phyloP scores from a whole-genome alignment of 805 yeast species.

The Sugiyamaella lignohabitans region DNA sequence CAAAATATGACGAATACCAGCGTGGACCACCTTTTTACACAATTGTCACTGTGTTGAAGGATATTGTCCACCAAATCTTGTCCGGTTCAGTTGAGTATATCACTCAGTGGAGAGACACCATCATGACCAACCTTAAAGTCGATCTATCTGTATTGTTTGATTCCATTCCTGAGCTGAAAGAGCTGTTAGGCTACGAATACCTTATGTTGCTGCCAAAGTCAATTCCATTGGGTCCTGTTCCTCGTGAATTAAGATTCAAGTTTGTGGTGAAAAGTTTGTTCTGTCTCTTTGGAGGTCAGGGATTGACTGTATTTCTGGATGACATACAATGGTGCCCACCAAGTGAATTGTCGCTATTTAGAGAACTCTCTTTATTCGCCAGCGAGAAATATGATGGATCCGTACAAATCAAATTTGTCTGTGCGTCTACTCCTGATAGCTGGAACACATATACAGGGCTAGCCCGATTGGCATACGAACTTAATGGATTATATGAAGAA shows the following conservation, averaged over 20 bases:
- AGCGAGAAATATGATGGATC: constrained; percentile 24
- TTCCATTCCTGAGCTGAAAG: constrained; percentile 41
- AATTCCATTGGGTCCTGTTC: constrained; percentile 24
- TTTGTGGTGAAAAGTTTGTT: constrained; percentile 39
- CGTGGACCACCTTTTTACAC: constrained; percentile 34
- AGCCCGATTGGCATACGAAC: constrained; percentile 17
- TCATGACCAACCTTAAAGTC: constrained; percentile 35
- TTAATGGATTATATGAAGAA: constrained; percentile 21
- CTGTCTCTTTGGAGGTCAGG: constrained; percentile 37
- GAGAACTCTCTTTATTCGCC: constrained; percentile 27
- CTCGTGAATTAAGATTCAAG: constrained; percentile 37
- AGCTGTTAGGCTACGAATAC: constrained; percentile 40
- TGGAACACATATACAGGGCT: constrained; percentile 11
- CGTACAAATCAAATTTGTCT: constrained; percentile 24
- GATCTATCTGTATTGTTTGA: constrained; percentile 39
- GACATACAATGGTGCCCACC: constrained; percentile 42
- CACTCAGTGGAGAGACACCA: constrained; percentile 37
- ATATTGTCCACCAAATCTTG: constrained; percentile 38
- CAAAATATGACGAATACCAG: constrained; percentile 27
- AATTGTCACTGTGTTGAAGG: constrained; percentile 36
- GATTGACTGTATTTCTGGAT: constrained; percentile 42
- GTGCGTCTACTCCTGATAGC: constrained; percentile 25
- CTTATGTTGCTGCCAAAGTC: constrained; percentile 23
- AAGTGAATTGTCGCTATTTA: constrained; percentile 24
- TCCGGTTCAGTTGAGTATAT: constrained; percentile 34